phyloP scores from a whole-genome alignment of 768 basidiomycete species.

The Aureoboletus auriporus region DNA sequence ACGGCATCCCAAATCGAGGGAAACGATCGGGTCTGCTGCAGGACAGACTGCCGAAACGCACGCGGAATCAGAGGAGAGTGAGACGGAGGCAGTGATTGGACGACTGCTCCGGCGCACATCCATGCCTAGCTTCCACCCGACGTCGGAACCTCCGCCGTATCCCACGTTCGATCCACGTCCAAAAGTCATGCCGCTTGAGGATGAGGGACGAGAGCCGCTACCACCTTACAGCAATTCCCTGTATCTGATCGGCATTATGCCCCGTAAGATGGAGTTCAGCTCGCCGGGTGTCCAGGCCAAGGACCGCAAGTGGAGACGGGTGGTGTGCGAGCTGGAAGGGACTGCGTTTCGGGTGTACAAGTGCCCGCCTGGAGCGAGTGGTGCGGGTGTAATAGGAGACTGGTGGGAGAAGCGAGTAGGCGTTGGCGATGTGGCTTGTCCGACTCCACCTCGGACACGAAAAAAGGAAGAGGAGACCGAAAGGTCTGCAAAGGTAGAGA shows the following conservation, averaged over 20 bases:
- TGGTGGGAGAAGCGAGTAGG: constrained; percentile 82
- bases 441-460: constrained; percentile 23
- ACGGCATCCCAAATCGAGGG: constrained; percentile 16
- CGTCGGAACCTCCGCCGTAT: constrained; percentile 65
- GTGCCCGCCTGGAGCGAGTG: constrained; percentile 38
- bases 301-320: constrained; percentile 89
- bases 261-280: constrained; percentile 91
- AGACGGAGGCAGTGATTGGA: constrained; percentile 30
- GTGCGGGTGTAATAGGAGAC: constrained; percentile 53
- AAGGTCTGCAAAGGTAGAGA: constrained; percentile 21
- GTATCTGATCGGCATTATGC: constrained; percentile 76
- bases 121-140: constrained; percentile 62
- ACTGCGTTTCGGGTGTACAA: constrained; percentile 82
- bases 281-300: constrained; percentile 80
- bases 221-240: constrained; percentile 81
- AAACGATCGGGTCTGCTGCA: constrained; percentile 12
- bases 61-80: constrained; percentile 18
- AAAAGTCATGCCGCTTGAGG: constrained; percentile 48
- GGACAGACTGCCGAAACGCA: constrained; percentile 6
- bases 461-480: constrained; percentile 25
- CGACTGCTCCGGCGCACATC: constrained; percentile 58
- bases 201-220: constrained; percentile 79
- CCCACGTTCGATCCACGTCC: constrained; percentile 40
- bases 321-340: constrained; percentile 87
- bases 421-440: constrained; percentile 53